These are phyloP conservation scores for Leccinum incarnatum DNA, from an alignment of 768 basidiomycete species.

Conservation along the genomic window DNA sequence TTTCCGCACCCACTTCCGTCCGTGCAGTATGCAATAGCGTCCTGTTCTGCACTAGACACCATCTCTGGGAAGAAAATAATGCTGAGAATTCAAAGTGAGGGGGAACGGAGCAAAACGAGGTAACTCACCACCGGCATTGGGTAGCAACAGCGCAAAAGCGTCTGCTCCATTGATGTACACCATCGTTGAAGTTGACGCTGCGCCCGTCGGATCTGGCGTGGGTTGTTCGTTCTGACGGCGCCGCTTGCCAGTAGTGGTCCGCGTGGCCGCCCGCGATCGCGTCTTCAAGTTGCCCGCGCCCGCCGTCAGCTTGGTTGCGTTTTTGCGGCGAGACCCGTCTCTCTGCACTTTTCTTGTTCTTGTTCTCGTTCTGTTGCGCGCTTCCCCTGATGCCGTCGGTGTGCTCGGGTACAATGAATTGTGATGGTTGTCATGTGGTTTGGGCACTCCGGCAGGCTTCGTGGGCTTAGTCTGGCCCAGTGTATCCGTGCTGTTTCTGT, in stretches of 20 bases:
- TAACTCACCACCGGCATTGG: conserved; percentile 32
- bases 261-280: conserved; percentile 9
- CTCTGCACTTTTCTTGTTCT: not conserved
- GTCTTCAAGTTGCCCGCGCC: not conserved
- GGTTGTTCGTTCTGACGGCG: conserved; percentile 31
- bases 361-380: not conserved
- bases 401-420: conserved; percentile 7
- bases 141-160: conserved; percentile 38
- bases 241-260: conserved; percentile 11
- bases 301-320: not conserved
- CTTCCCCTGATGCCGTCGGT: not conserved
- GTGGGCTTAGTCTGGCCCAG: not conserved
- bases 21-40: conserved; percentile 38
- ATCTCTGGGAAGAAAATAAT: conserved; percentile 26
- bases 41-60: conserved; percentile 39
- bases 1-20: conserved; percentile 29
- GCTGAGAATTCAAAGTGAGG: not conserved
- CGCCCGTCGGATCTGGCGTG: conserved; percentile 41
- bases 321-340: not conserved
- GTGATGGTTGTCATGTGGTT: not conserved
- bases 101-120: not conserved
- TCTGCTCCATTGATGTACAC: conserved; percentile 31
- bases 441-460: not conserved
- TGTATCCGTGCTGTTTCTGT: conserved; percentile 5
- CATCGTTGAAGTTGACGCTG: conserved; percentile 32